Conservation (phyloP, 1,284 basidiomycete genomes). For the Fistulinella cinereoalba region DNA sequence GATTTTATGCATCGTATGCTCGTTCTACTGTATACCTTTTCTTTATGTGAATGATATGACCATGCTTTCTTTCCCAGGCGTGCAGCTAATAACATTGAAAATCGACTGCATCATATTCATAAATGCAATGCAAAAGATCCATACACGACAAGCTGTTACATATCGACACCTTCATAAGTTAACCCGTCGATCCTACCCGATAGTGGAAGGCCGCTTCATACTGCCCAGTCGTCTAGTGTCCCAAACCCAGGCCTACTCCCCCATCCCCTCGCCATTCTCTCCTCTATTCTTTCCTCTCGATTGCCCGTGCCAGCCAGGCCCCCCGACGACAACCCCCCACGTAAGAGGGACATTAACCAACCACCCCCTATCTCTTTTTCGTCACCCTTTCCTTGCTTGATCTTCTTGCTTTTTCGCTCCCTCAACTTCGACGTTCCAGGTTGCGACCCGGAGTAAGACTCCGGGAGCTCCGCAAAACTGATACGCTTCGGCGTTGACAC, state of each 20-base stretch:
- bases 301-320: conserved; percentile 22
- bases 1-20: conserved; percentile 17
- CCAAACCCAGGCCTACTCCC: conserved; percentile 45
- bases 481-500: conserved; percentile 71
- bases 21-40: conserved; percentile 6
- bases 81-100: too few species aligned
- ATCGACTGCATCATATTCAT: too few species aligned
- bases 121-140: background rate
- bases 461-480: conserved; percentile 70
- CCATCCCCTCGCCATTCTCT: conserved; percentile 48
- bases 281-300: conserved; percentile 50
- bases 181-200: conserved; percentile 2
- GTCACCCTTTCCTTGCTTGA: conserved; percentile 19
- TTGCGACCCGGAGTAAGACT: conserved; percentile 45
- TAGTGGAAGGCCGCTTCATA: conserved; percentile 31
- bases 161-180: conserved; percentile 26
- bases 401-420: conserved; percentile 28
- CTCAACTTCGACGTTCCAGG: conserved; percentile 25
- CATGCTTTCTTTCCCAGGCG: too few species aligned
- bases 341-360: conserved; percentile 55
- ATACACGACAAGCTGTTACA: conserved; percentile 4
- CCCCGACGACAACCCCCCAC: conserved; percentile 29
- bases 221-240: conserved; percentile 56
- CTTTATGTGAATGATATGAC: conserved; percentile 18
- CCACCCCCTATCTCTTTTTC: conserved; percentile 32